Base-by-base conservation (phyloP, 148 eudicot genomes). In the Rhododendron griersonianum region DNA sequence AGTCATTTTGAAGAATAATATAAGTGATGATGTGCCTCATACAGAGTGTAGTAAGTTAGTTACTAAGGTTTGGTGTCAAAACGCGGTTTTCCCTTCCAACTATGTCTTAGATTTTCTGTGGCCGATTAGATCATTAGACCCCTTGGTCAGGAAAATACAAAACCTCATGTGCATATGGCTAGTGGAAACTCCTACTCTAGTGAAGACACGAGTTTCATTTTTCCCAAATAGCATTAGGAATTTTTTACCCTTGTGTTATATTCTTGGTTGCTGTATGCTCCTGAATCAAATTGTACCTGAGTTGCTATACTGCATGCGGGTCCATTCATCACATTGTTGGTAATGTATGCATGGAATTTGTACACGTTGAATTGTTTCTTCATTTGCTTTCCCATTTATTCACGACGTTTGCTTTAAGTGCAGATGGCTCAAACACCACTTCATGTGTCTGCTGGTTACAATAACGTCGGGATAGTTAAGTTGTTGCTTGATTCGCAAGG, bases 381-480 rank as follows among this genome's bases (percentile, higher is more conserved):
- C 16, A 23, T 67, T 67, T 28, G 14, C 25, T 67, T 37, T 47
- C 23, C 23, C 41, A 33, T 25, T 6, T 15, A 50, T 30, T 30
- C 8, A 9, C 11, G 74, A 28, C 3, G 73, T 80, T 48, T 57
- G 25, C 39, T 86, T 45, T 75, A 55, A 80, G 61, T 89, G 86
- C 89, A 97, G 99, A 95, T 95, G 99, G 94, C 88, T 47, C 94
- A 97, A 48, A 97, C 99, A 61, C 99, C 99, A 44, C 98, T 97
- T 84, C 99, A 95, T 89, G 98, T 97, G 48, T 87, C 96, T 75
- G 95, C 99, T 90, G 98, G 98, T 83, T 91, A 95, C 94, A 95
- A 95, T 87, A 93, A 90, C 48, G 91, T 91, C 83, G 98, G 93
- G 85, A 92, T 95, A 84, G 92, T 93, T 9, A 93, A 94, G 87